Conservation (phyloP, 805 yeast species). For the Ascoidea asiatica region DNA sequence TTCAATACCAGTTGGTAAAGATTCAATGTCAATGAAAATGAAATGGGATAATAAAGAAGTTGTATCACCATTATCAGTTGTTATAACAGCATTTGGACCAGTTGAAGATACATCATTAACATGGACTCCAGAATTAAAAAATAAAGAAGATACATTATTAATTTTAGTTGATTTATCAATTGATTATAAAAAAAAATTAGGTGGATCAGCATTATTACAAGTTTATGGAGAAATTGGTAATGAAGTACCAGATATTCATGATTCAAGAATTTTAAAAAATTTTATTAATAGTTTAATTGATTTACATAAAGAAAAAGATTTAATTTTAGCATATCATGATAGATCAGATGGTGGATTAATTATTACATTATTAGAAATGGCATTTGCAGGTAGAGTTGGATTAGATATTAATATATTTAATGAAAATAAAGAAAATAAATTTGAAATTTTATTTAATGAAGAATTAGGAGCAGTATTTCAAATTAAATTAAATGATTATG, state of each 20-base stretch:
- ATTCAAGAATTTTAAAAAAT: slow-evolving; percentile 44
- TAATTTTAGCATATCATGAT: slow-evolving; percentile 85
- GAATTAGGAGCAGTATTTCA: slow-evolving; percentile 97
- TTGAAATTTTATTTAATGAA: slow-evolving; percentile 68
- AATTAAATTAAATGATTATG: slow-evolving; percentile 38
- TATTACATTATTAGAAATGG: slow-evolving; percentile 84
- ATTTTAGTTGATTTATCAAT: slow-evolving; percentile 72
- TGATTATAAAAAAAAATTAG: slow-evolving; percentile 45
- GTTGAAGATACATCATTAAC: slow-evolving; percentile 76
- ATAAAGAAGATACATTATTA: slow-evolving; percentile 40
- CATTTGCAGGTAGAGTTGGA: slow-evolving; percentile 90
- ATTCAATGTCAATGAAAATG: slow-evolving; percentile 99
- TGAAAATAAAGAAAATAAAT: slow-evolving; percentile 24
- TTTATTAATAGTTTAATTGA: slow-evolving; percentile 56
- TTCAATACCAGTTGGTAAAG: slow-evolving; percentile 96
- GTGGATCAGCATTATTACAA: slow-evolving; percentile 93
- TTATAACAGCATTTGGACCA: slow-evolving; percentile 84
- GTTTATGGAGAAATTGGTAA: slow-evolving; percentile 83
- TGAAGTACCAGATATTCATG: slow-evolving; percentile 71
- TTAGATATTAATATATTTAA: slow-evolving; percentile 37
- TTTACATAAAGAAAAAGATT: slow-evolving; percentile 49
- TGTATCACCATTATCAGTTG: slow-evolving; percentile 86
- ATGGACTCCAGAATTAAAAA: slow-evolving; percentile 81
- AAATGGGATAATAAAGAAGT: slow-evolving; percentile 90
- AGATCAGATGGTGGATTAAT: slow-evolving; percentile 93